Conservation (phyloP, 768 basidiomycete genomes). For the Pulveroboletus sp. region DNA sequence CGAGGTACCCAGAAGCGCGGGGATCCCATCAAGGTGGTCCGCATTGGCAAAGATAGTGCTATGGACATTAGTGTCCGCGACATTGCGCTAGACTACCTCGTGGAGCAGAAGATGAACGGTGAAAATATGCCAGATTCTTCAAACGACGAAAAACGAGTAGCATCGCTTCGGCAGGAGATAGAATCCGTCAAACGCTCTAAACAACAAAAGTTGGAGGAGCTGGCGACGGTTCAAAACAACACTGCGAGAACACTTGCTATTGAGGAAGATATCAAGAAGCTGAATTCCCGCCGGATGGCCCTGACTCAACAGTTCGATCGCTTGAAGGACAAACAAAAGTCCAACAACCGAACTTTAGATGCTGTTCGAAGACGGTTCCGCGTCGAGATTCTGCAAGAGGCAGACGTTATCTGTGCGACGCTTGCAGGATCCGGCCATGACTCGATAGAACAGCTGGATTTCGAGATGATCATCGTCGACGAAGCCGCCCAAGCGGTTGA, state of each 20-base stretch:
- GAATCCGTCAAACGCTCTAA: conserved; percentile 60
- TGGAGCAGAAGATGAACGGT: conserved; percentile 66
- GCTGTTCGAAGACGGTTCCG: conserved; percentile 71
- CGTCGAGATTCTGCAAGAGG: conserved; percentile 72
- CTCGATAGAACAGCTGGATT: conserved; percentile 72
- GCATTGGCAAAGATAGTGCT: conserved; percentile 74
- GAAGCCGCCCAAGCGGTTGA: conserved; percentile 98
- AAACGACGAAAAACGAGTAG: conserved; percentile 57
- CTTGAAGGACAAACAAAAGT: conserved; percentile 78
- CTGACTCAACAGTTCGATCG: conserved; percentile 70
- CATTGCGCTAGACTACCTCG: conserved; percentile 80
- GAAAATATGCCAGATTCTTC: conserved; percentile 34
- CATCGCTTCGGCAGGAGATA: conserved; percentile 58
- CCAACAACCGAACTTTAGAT: conserved; percentile 76
- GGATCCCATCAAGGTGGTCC: conserved; percentile 73
- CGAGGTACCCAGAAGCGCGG: conserved; percentile 50
- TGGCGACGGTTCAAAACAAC: conserved; percentile 54
- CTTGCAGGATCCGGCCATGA: conserved; percentile 93
- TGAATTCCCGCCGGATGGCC: conserved; percentile 60
- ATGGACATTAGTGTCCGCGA: conserved; percentile 80
- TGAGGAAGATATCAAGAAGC: conserved; percentile 63
- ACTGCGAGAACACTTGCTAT: conserved; percentile 47
- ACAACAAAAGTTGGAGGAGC: conserved; percentile 57
- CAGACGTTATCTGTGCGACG: conserved; percentile 92
- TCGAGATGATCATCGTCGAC: conserved; percentile 95